These are phyloP conservation scores for Furcasterigmium furcatum DNA, from an alignment of 2,329 filamentous ascomycete species.

Conservation along the genomic window DNA sequence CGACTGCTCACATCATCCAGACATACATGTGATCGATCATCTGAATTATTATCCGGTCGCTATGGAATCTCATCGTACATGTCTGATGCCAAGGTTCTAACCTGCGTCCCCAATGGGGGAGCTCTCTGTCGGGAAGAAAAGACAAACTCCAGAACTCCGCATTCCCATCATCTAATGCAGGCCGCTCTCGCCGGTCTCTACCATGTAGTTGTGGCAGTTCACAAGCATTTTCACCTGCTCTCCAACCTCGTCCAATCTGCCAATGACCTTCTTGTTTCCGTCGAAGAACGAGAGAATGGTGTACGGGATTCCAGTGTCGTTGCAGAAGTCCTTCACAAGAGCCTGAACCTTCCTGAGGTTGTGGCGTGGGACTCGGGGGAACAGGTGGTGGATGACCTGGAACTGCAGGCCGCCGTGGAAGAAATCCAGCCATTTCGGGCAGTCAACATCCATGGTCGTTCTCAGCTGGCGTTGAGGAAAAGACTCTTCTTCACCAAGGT, in stretches of 20 bases:
- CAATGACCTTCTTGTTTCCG: slow-evolving; percentile 53
- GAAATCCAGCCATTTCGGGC: slow-evolving; percentile 69
- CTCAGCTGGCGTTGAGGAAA: slow-evolving; percentile 68
- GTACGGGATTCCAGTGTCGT: slow-evolving; percentile 63
- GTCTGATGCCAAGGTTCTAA: too few relatives aligned
- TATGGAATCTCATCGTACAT: too few relatives aligned
- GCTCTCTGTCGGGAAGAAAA: too few relatives aligned
- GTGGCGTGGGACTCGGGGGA: slow-evolving; percentile 65
- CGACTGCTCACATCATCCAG: too few relatives aligned
- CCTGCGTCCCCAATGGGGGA: too few relatives aligned
- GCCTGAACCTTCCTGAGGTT: slow-evolving; percentile 60
- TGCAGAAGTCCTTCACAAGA: slow-evolving; percentile 60
- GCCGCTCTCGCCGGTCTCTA: slow-evolving; percentile 41
- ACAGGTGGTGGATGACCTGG: slow-evolving; percentile 69
- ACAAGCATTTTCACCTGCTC: slow-evolving; percentile 58
- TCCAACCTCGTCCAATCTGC: slow-evolving; percentile 52
- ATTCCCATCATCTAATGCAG: slow-evolving; percentile 19
- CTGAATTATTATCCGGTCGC: too few relatives aligned
- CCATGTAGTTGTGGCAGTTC: slow-evolving; percentile 52
- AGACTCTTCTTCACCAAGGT: slow-evolving; percentile 61
- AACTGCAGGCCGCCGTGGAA: slow-evolving; percentile 72
- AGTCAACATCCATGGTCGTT: slow-evolving; percentile 73
- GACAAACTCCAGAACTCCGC: not conserved
- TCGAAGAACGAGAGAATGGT: slow-evolving; percentile 58
- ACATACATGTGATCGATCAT: too few relatives aligned